Conservation (phyloP, 106 monocot species). For the Acanthochlamys bracteata region DNA sequence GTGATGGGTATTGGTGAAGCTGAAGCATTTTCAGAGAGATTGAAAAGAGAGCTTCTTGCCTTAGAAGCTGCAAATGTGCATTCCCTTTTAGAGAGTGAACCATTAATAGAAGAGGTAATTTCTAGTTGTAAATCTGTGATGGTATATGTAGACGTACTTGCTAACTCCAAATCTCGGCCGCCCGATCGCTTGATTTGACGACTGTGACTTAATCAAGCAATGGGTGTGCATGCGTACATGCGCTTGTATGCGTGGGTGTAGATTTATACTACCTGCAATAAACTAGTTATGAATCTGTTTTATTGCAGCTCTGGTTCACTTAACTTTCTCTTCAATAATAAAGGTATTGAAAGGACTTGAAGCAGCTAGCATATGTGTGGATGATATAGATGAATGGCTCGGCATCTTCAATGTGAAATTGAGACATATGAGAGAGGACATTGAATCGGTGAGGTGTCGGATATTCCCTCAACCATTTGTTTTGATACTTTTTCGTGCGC, state of each 20-base stretch:
- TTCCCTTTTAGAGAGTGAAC: constrained; percentile 82
- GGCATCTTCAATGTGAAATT: constrained; percentile 92
- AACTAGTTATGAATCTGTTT: too few relatives aligned
- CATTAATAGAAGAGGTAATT: constrained; percentile 79
- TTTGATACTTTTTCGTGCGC: too few relatives aligned
- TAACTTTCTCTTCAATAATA: background rate
- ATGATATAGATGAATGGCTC: constrained; percentile 99
- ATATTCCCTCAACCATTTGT: too few relatives aligned
- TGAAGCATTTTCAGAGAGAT: constrained; percentile 97
- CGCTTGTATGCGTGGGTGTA: too few relatives aligned
- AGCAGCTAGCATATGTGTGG: constrained; percentile 57
- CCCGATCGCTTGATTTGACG: too few relatives aligned
- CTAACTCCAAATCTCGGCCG: too few relatives aligned
- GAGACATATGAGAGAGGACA: constrained; percentile 99
- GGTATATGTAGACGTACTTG: background rate
- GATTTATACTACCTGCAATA: too few relatives aligned
- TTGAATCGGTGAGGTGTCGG: constrained; percentile 61
- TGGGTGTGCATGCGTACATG: too few relatives aligned
- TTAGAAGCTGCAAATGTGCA: constrained; percentile 98
- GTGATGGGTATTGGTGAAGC: constrained; percentile 99
- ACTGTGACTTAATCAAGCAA: too few relatives aligned
- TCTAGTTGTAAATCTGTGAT: background rate
- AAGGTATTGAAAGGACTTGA: constrained; percentile 91
- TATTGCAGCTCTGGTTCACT: too few relatives aligned
- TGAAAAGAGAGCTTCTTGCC: constrained; percentile 87